Evolutionary conservation across 352 stramenopile species (phyloP).

Genomic region (Phytophthora sp.): DNA sequence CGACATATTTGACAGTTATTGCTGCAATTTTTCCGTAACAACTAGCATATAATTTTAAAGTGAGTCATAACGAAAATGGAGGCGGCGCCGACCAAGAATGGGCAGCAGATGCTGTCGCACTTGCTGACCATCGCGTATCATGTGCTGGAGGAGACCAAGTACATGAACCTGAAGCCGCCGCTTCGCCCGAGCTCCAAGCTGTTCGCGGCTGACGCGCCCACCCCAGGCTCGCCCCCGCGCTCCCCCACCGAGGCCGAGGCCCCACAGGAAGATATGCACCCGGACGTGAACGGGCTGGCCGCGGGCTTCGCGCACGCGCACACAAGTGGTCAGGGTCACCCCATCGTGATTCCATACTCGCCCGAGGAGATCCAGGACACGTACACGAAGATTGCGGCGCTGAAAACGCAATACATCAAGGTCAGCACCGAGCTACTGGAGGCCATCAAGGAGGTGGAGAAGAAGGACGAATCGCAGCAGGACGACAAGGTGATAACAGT

Average conservation of each 20-base stretch:
- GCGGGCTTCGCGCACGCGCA: conserved; percentile 44
- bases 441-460: conserved; percentile 58
- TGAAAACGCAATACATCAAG: conserved; percentile 85
- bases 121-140: conserved; percentile 79
- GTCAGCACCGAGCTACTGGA: conserved; percentile 70
- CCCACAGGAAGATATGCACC: conserved; percentile 48
- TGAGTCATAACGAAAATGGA: conserved; percentile 33
- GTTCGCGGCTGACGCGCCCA: conserved; percentile 60
- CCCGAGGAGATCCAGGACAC: conserved; percentile 88
- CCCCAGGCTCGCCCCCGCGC: conserved; percentile 32
- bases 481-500: conserved; percentile 30
- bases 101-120: conserved; percentile 65
- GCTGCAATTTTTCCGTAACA: background rate
- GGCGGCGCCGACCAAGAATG: conserved; percentile 40
- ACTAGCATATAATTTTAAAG: background rate
- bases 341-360: conserved; percentile 69
- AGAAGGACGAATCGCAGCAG: conserved; percentile 23
- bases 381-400: conserved; percentile 79
- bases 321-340: conserved; percentile 32
- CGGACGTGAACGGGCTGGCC: conserved; percentile 56
- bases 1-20: too few relatives aligned
- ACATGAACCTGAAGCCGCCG: conserved; percentile 86
- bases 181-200: conserved; percentile 81
- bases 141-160: conserved; percentile 81
- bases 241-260: conserved; percentile 44